Evolutionary conservation across 352 stramenopile genomes (phyloP), one percentile per base, ranked within the genome.

Genomic region (Globisporangium perplexum): DNA sequence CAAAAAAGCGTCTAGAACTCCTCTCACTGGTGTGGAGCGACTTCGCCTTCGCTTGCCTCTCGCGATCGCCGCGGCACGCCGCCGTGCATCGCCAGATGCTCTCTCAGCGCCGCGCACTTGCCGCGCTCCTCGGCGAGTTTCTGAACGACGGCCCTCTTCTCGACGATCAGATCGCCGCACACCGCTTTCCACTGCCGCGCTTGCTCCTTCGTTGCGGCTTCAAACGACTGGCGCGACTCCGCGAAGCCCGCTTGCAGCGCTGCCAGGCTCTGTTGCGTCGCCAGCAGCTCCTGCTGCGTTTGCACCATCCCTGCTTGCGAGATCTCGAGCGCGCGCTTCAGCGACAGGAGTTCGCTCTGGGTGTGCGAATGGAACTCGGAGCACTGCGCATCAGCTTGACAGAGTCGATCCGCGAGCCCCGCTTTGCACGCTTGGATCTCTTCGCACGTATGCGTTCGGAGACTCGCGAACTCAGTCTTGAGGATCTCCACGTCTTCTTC

Each of bases 111-210:
- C 1, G 65, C 68, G 39, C 71, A 75, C 38, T 66, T 68, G 22
- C 72, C 72, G 17, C 72, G 72, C 44, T 77, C 72, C 53, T 77
- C 59, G 1, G 69, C 72, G 15, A 82, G 65, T 38, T 75, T 69
- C 43, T 76, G 62, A 5, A 65, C 72, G 44, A 82, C 62, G 12
- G 50, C 46, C 14, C 72, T 51, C 65, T 77, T 82, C 47, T 79
- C 72, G 10, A 57, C 39, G 12, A 82, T 53, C 4, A 79, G 60
- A 10, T 82, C 72, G 52, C 65, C 58, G 57, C 67, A 79, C 36
- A 82, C 69, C 31, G 57, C 57, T 49, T 71, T 75, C 72, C 72
- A 82, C 41, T 79, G 69, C 6, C 45, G 55, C 12, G 58, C 43
- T 26, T 78, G 69, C 22, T 74, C 62, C 47, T 72, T 71, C 60